Percentiles rank a stretch among this genome's conserved stretches.
These are phyloP conservation scores for Graphiopsis chlorocephala DNA, from an alignment of 2,329 filamentous ascomycete genomes.

Conservation along the genomic window DNA sequence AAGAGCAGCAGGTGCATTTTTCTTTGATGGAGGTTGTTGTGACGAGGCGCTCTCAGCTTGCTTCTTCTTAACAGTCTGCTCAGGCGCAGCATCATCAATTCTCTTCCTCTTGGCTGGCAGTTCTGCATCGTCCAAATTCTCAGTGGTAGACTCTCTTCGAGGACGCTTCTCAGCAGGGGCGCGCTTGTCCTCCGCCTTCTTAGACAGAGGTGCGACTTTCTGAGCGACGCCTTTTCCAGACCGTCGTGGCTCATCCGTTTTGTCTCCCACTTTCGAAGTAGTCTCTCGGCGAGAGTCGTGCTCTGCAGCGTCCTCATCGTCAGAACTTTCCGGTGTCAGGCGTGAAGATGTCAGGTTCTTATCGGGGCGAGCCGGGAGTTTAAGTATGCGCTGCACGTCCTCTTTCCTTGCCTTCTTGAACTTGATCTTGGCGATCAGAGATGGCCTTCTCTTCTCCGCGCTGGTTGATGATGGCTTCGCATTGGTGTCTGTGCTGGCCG, in stretches of 20 bases:
- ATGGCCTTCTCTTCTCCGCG: background rate
- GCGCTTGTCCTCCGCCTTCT: slow-evolving; percentile 1
- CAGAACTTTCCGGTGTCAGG: background rate
- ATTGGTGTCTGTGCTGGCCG: background rate
- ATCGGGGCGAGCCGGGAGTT: slow-evolving; percentile 26
- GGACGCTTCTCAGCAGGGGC: background rate
- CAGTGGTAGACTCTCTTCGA: slow-evolving; percentile 11
- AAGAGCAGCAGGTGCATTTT: slow-evolving; percentile 5
- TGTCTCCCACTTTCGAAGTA: slow-evolving; percentile 17
- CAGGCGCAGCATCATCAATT: slow-evolving; percentile 16
- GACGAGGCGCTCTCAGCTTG: slow-evolving; percentile 6
- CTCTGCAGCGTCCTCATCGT: slow-evolving; percentile 17
- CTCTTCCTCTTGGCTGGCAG: slow-evolving; percentile 29
- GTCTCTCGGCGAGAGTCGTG: slow-evolving; percentile 17
- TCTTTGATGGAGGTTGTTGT: slow-evolving; percentile 9
- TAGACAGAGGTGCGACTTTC: slow-evolving; percentile 24
- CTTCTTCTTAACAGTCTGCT: background rate
- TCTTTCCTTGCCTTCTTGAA: slow-evolving; percentile 27
- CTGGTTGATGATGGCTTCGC: background rate
- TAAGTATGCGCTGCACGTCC: slow-evolving; percentile 30
- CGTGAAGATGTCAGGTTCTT: slow-evolving; percentile 17
- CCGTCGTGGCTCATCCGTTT: slow-evolving; percentile 3
- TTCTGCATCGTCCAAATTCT: background rate
- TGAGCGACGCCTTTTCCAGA: slow-evolving; percentile 31
- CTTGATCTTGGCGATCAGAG: slow-evolving; percentile 28